Percentiles rank a stretch among this genome's conserved stretches.
Conservation (phyloP, 352 stramenopile genomes). For the Pythium periplocum region DNA sequence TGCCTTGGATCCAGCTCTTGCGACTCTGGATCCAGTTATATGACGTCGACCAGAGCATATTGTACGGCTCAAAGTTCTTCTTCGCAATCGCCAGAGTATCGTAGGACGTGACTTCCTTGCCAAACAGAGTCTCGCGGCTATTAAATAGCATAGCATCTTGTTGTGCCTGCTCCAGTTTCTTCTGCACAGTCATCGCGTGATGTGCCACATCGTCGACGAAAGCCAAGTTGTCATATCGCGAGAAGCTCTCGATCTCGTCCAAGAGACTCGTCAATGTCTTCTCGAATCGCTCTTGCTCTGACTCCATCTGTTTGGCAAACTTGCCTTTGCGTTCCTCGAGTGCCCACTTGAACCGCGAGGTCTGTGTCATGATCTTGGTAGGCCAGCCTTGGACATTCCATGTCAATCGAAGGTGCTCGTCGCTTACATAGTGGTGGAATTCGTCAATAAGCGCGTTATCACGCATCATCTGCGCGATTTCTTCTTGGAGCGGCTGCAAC, state of each 20-base stretch:
- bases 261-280: conserved; percentile 77
- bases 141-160: conserved; percentile 92
- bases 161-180: conserved; percentile 85
- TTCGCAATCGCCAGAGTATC: conserved; percentile 75
- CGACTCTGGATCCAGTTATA: conserved; percentile 90
- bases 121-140: conserved; percentile 89
- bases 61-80: conserved; percentile 95
- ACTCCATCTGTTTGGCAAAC: conserved; percentile 92
- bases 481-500: conserved; percentile 71
- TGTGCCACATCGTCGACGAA: conserved; percentile 87
- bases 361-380: conserved; percentile 83
- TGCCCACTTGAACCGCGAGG: conserved; percentile 61
- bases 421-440: conserved; percentile 77
- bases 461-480: conserved; percentile 75
- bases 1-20: conserved; percentile 89
- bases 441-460: conserved; percentile 80
- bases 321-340: conserved; percentile 81
- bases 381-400: conserved; percentile 91
- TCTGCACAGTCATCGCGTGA: conserved; percentile 82
- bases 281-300: conserved; percentile 91
- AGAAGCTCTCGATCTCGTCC: conserved; percentile 88
- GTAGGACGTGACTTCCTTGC: conserved; percentile 88
- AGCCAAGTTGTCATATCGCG: conserved; percentile 82
- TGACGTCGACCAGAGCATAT: conserved; percentile 87
- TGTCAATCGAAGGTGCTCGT: conserved; percentile 81